These are phyloP conservation scores for Boletellus sp. DNA, from an alignment of 1,284 basidiomycete genomes.

Conservation along the genomic window DNA sequence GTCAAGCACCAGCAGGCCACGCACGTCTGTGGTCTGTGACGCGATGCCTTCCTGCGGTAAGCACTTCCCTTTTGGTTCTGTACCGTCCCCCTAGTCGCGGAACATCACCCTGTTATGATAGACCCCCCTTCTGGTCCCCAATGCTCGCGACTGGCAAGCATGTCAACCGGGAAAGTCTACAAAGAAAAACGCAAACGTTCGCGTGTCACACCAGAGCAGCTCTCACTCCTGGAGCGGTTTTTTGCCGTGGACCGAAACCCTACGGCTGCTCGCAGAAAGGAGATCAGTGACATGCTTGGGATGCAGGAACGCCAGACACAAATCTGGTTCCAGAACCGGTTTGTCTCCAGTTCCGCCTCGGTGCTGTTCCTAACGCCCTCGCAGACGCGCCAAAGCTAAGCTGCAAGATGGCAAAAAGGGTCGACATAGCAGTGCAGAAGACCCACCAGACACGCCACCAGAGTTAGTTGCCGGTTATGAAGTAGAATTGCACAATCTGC, in stretches of 20 bases:
- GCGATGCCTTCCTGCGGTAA: slow-evolving; percentile 18
- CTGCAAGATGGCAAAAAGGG: slow-evolving; percentile 57
- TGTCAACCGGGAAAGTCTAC: slow-evolving; percentile 24
- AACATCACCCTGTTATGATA: slow-evolving; percentile 16
- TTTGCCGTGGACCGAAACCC: slow-evolving; percentile 69
- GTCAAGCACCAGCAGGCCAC: slow-evolving; percentile 22
- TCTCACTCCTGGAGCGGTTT: slow-evolving; percentile 65
- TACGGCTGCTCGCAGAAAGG: slow-evolving; percentile 62
- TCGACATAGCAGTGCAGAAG: slow-evolving; percentile 36
- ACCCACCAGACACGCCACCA: slow-evolving; percentile 50
- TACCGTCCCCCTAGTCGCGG: slow-evolving; percentile 7
- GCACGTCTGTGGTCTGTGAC: slow-evolving; percentile 31
- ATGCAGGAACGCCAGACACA: slow-evolving; percentile 84
- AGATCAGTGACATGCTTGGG: slow-evolving; percentile 70
- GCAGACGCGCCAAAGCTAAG: slow-evolving; percentile 76
- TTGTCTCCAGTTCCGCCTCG: slow-evolving; percentile 15
- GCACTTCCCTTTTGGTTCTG: slow-evolving; percentile 10
- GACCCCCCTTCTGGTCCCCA: slow-evolving; percentile 26
- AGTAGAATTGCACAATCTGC: slow-evolving; percentile 54
- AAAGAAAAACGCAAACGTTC: slow-evolving; percentile 72
- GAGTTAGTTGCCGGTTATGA: slow-evolving; percentile 52
- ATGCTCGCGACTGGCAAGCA: slow-evolving; percentile 21
- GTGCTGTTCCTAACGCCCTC: slow-evolving; percentile 4
- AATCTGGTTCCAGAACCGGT: slow-evolving; percentile 87
- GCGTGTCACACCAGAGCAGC: slow-evolving; percentile 73